Percentiles rank a stretch among this genome's conserved stretches.
These are phyloP conservation scores for Adansonia grandidieri DNA, from an alignment of 441 rosid genomes.

Conservation along the genomic window DNA sequence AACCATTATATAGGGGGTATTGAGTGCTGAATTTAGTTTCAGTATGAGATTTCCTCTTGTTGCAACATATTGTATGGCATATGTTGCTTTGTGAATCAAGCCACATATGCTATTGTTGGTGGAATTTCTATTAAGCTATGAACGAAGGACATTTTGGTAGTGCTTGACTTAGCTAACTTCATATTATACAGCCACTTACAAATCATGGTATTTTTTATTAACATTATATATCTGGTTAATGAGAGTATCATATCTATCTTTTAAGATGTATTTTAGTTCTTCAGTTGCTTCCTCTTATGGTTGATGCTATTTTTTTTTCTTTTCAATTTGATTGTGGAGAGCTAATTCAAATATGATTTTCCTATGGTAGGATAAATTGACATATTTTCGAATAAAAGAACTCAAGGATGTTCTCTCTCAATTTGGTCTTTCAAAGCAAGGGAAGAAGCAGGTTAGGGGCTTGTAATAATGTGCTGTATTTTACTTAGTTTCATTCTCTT, in stretches of 20 bases:
- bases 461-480: not conserved
- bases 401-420: constrained; percentile 89
- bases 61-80: not conserved
- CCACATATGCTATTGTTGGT: not conserved
- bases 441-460: constrained; percentile 81
- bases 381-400: constrained; percentile 90
- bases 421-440: constrained; percentile 93
- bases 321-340: not conserved
- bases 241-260: constrained; percentile 1
- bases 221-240: not conserved
- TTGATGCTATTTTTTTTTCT: not conserved
- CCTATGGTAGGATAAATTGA: constrained; percentile 69
- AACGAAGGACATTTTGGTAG: too few relatives aligned
- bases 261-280: not conserved
- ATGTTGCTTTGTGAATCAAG: not conserved
- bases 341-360: constrained; percentile 20
- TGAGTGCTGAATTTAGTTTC: not conserved
- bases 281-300: constrained; percentile 13
- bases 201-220: not conserved
- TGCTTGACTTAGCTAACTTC: not conserved
- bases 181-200: not conserved
- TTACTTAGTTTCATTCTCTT: not conserved
- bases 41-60: not conserved
- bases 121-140: too few relatives aligned
- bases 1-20: too few relatives aligned